phyloP scores from a whole-genome alignment of 768 basidiomycete species.

The Termitomyces titanicus region DNA sequence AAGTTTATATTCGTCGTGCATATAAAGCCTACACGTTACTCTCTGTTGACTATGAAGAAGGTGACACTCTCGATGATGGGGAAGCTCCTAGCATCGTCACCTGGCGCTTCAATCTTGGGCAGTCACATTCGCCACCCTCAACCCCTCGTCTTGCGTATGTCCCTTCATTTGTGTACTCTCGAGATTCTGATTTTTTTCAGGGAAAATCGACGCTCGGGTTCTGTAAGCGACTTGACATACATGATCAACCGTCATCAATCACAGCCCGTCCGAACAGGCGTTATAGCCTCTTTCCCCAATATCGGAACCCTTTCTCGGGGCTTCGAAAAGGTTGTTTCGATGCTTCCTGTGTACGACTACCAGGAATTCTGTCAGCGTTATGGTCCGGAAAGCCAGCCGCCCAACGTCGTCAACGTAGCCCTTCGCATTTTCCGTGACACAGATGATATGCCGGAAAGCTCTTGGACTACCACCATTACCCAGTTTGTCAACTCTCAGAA shows the following conservation, averaged over 20 bases:
- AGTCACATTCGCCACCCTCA: constrained; percentile 80
- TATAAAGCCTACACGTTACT: constrained; percentile 92
- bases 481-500: constrained; percentile 69
- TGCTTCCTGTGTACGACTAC: constrained; percentile 71
- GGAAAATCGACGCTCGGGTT: constrained; percentile 78
- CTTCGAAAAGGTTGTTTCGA: constrained; percentile 67
- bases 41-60: constrained; percentile 93
- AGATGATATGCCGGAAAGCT: constrained; percentile 73
- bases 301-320: constrained; percentile 64
- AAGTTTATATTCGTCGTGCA: constrained; percentile 93
- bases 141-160: constrained; percentile 69
- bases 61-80: constrained; percentile 78
- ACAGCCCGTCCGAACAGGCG: constrained; percentile 88
- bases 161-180: background rate
- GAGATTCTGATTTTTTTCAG: constrained; percentile 19
- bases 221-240: constrained; percentile 94
- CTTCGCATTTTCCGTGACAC: constrained; percentile 82
- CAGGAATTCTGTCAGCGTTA: constrained; percentile 74
- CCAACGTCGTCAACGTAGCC: constrained; percentile 93
- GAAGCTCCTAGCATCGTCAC: constrained; percentile 78
- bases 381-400: constrained; percentile 68
- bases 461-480: constrained; percentile 71
- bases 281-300: constrained; percentile 87
- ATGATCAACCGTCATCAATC: constrained; percentile 83
- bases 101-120: constrained; percentile 95